Conservation (phyloP, 164 flowering plant species). For the Tinospora cordifolia region DNA sequence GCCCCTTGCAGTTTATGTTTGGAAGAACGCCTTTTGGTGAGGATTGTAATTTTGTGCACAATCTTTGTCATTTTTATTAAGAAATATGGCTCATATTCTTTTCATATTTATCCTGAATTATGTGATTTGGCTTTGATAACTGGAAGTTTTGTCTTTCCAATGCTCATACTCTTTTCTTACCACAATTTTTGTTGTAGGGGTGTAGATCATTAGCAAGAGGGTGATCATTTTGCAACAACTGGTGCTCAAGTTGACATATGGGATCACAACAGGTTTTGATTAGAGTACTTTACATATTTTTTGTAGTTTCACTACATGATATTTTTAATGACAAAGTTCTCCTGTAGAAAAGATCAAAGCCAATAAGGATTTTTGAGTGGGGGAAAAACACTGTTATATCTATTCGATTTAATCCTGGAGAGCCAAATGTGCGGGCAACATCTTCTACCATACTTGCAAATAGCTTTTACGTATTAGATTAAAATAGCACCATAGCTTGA, state of each 20-base stretch:
- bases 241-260: conserved; percentile 94
- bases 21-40: conserved; percentile 49
- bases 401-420: conserved; percentile 86
- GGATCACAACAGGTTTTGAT: conserved; percentile 80
- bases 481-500: no score
- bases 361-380: conserved; percentile 73
- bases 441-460: conserved; percentile 29
- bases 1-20: conserved; percentile 61
- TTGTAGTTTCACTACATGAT: neutral
- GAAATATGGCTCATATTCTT: neutral
- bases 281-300: neutral
- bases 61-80: neutral
- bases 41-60: neutral
- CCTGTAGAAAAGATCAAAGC: conserved; percentile 61
- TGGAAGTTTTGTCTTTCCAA: neutral
- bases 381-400: conserved; percentile 68
- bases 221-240: conserved; percentile 82
- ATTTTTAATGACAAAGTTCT: conserved; percentile 12
- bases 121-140: neutral
- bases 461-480: no score
- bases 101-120: neutral
- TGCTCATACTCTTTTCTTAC: neutral
- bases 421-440: conserved; percentile 73
- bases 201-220: conserved; percentile 87
- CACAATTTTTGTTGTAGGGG: conserved; percentile 37